Conservation (phyloP, 2,329 filamentous ascomycete genomes). For the Fusarium sp. region DNA sequence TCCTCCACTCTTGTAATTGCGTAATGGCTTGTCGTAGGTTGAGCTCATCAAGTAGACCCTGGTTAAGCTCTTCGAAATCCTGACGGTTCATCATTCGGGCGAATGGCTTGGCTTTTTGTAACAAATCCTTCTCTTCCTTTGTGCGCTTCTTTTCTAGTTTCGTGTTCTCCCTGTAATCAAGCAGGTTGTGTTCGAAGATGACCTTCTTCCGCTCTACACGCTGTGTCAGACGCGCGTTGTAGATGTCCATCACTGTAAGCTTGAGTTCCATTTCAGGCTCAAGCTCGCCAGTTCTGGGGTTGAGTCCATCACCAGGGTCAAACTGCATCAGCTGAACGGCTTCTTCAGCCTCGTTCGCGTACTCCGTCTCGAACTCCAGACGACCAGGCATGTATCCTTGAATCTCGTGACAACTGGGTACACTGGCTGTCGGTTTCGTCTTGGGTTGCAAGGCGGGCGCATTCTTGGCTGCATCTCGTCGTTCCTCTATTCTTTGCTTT, state of each 20-base stretch:
- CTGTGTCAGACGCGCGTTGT: constrained; percentile 90
- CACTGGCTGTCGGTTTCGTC: constrained; percentile 94
- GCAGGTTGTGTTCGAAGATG: constrained; percentile 91
- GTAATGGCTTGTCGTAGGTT: constrained; percentile 89
- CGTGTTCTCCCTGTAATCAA: constrained; percentile 93
- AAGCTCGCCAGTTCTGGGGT: constrained; percentile 82
- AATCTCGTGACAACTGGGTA: constrained; percentile 96
- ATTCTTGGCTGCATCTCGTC: constrained; percentile 87
- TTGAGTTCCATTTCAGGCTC: constrained; percentile 98
- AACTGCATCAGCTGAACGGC: constrained; percentile 99
- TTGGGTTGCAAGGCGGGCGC: constrained; percentile 87
- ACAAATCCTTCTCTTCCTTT: constrained; percentile 90
- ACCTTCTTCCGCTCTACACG: constrained; percentile 95
- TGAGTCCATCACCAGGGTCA: constrained; percentile 93
- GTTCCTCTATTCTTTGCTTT: constrained; percentile 91
- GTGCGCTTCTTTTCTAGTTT: constrained; percentile 93
- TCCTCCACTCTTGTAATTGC: constrained; percentile 94
- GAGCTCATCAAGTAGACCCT: constrained; percentile 88
- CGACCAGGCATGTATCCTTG: constrained; percentile 99
- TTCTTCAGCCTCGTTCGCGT: constrained; percentile 97
- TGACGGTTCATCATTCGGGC: constrained; percentile 95
- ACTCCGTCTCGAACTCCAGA: constrained; percentile 96
- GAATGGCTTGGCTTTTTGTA: constrained; percentile 96
- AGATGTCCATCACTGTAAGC: constrained; percentile 97
- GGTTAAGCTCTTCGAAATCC: constrained; percentile 88